phyloP scores from a whole-genome alignment of 2,329 filamentous ascomycete genomes.

The Zymoseptoria crescenta region DNA sequence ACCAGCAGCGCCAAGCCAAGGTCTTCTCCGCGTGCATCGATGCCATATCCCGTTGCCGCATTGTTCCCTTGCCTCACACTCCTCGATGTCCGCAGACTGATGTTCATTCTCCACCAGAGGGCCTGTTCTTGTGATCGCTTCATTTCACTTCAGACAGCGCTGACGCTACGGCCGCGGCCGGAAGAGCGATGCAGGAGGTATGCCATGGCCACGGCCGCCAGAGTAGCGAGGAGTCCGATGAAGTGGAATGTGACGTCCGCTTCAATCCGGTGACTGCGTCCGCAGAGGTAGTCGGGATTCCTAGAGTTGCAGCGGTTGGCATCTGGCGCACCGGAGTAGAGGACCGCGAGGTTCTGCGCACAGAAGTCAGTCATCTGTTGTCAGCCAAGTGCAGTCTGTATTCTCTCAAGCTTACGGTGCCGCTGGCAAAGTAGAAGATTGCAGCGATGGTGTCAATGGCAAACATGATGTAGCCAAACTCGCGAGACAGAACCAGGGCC shows the following conservation, averaged over 20 bases:
- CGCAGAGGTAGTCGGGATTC: neutral
- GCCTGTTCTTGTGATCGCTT: no score
- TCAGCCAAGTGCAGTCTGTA: no score
- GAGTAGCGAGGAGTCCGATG: slow-evolving; percentile 4
- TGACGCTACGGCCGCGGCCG: no score
- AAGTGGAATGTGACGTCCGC: slow-evolving; percentile 12
- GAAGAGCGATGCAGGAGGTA: slow-evolving; percentile 1
- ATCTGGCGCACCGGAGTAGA: neutral
- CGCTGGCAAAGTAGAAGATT: slow-evolving; percentile 13
- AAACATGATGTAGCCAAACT: neutral
- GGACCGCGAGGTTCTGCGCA: slow-evolving; percentile 4
- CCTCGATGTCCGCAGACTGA: no score
- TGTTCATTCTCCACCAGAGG: no score
- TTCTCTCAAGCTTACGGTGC: slow-evolving; percentile 9
- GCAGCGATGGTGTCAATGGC: slow-evolving; percentile 9
- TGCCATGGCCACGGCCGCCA: slow-evolving; percentile 4
- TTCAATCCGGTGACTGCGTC: slow-evolving; percentile 1
- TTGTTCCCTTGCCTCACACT: no score
- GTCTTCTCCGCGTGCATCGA: no score
- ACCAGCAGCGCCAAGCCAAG: no score
- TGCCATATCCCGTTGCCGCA: no score
- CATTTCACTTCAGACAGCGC: no score
- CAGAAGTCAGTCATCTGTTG: neutral
- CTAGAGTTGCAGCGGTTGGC: neutral
- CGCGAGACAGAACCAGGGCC: neutral